Evolutionary conservation across 192 early-diverging fungal genomes (phyloP).

Genomic region (Jimgerdemannia lactiflua): DNA sequence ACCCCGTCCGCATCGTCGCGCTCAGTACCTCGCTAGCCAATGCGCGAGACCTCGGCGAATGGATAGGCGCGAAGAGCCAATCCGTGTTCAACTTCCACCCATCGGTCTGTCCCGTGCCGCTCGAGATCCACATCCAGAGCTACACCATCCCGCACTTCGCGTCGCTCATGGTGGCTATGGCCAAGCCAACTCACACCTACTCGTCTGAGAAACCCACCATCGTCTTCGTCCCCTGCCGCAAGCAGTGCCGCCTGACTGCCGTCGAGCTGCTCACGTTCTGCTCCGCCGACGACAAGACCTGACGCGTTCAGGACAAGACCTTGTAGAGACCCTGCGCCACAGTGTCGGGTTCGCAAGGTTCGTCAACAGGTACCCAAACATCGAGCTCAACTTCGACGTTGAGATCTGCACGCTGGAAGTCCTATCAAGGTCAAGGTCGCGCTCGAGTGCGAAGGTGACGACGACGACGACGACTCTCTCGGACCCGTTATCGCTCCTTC

Average conservation of each 20-base stretch:
- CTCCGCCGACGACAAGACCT: conserved; percentile 71
- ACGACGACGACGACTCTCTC: conserved; percentile 41
- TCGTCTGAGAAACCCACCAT: conserved; percentile 69
- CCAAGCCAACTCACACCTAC: conserved; percentile 75
- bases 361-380: conserved; percentile 91
- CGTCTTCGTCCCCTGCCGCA: conserved; percentile 90
- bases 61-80: conserved; percentile 82
- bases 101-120: conserved; percentile 86
- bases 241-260: conserved; percentile 86
- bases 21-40: conserved; percentile 91
- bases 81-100: conserved; percentile 96
- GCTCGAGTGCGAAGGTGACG: conserved; percentile 83
- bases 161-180: conserved; percentile 94
- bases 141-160: conserved; percentile 92
- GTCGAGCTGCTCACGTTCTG: conserved; percentile 80
- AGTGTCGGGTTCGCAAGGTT: conserved; percentile 90
- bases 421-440: conserved; percentile 64
- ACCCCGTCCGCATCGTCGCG: conserved; percentile 87
- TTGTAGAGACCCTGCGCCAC: conserved; percentile 66
- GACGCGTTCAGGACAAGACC: conserved; percentile 69
- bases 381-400: conserved; percentile 80
- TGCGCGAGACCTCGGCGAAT: conserved; percentile 96
- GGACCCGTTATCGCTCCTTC: conserved; percentile 80
- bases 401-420: conserved; percentile 56
- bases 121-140: conserved; percentile 95